Evolutionary conservation across 2,329 filamentous ascomycete genomes (phyloP).

Genomic region (Cytospora chrysosperma): DNA sequence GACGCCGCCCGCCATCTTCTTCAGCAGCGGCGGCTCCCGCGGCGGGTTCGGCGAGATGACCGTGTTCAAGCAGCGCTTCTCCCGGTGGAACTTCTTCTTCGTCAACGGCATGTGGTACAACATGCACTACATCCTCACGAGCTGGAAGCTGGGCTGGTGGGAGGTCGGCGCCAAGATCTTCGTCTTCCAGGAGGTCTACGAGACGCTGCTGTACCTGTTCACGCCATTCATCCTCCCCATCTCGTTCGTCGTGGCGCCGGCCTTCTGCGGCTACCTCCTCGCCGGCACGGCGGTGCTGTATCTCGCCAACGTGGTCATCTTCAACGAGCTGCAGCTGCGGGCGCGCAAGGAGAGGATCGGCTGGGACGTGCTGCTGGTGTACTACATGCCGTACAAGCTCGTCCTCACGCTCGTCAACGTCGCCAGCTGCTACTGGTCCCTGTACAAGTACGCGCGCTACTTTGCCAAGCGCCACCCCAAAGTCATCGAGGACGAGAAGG

Average conservation of each 20-base stretch:
- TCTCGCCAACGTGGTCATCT: constrained; percentile 42
- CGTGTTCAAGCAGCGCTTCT: constrained; percentile 50
- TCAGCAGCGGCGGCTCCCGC: constrained; percentile 38
- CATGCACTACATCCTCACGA: constrained; percentile 43
- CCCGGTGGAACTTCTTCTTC: constrained; percentile 53
- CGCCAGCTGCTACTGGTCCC: constrained; percentile 39
- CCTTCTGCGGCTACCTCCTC: constrained; percentile 40
- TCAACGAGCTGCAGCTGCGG: constrained; percentile 49
- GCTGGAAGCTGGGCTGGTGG: constrained; percentile 48
- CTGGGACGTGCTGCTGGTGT: constrained; percentile 38
- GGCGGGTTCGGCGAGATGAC: constrained; percentile 54
- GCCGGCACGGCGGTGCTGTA: constrained; percentile 42
- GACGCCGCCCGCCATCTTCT: constrained; percentile 45
- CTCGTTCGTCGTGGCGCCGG: constrained; percentile 40
- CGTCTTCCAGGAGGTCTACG: constrained; percentile 49
- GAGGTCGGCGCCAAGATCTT: constrained; percentile 51
- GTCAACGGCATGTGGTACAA: constrained; percentile 49
- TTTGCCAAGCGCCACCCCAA: constrained; percentile 48
- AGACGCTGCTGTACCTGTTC: constrained; percentile 45
- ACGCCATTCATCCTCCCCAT: constrained; percentile 47
- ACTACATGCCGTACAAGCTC: constrained; percentile 46
- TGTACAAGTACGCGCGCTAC: constrained; percentile 46
- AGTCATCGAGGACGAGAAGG: constrained; percentile 43
- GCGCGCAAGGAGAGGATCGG: constrained; percentile 43
- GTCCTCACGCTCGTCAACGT: constrained; percentile 45